Percentiles rank a stretch among this genome's conserved stretches.
Conservation (phyloP, 2,329 filamentous ascomycete species). For the Colletotrichum limetticola region DNA sequence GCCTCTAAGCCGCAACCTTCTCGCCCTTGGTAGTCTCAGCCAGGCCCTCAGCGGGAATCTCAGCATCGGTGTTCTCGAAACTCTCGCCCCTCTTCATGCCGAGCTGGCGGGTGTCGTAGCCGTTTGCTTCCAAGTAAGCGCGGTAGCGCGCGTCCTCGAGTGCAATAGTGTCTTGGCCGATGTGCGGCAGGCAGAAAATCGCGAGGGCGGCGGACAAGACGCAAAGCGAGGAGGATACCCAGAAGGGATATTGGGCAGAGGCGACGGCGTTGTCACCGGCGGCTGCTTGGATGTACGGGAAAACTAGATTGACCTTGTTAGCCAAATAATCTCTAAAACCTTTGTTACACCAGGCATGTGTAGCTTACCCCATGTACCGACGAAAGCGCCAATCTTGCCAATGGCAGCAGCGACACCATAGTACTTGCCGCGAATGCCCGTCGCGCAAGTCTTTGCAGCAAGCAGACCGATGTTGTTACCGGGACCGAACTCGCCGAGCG, state of each 20-base stretch:
- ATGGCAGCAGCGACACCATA: slow-evolving; percentile 78
- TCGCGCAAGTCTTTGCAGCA: slow-evolving; percentile 88
- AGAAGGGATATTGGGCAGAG: slow-evolving; percentile 88
- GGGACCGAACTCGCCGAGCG: slow-evolving; percentile 83
- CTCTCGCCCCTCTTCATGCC: slow-evolving; percentile 53
- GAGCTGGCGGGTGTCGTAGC: slow-evolving; percentile 76
- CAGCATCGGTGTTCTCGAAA: not conserved
- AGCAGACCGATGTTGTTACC: slow-evolving; percentile 92
- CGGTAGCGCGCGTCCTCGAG: slow-evolving; percentile 82
- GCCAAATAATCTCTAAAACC: too few relatives aligned
- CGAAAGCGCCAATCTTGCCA: slow-evolving; percentile 85
- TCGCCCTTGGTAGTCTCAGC: not conserved
- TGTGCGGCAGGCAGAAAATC: slow-evolving; percentile 76
- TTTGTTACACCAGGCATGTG: too few relatives aligned
- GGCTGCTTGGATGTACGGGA: slow-evolving; percentile 76
- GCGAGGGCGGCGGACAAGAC: slow-evolving; percentile 73
- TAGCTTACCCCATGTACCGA: slow-evolving; percentile 73
- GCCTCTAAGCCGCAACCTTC: not conserved
- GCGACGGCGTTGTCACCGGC: slow-evolving; percentile 63
- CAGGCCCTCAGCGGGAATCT: not conserved
- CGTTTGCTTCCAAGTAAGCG: slow-evolving; percentile 75
- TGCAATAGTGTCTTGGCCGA: slow-evolving; percentile 87
- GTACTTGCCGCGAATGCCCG: slow-evolving; percentile 79
- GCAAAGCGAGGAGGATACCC: slow-evolving; percentile 81
- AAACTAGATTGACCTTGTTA: slow-evolving; percentile 56